Evolutionary conservation across 495 filamentous ascomycete species (phyloP), one percentile per base, ranked within the genome.

Genomic region (Neurospora terricola): DNA sequence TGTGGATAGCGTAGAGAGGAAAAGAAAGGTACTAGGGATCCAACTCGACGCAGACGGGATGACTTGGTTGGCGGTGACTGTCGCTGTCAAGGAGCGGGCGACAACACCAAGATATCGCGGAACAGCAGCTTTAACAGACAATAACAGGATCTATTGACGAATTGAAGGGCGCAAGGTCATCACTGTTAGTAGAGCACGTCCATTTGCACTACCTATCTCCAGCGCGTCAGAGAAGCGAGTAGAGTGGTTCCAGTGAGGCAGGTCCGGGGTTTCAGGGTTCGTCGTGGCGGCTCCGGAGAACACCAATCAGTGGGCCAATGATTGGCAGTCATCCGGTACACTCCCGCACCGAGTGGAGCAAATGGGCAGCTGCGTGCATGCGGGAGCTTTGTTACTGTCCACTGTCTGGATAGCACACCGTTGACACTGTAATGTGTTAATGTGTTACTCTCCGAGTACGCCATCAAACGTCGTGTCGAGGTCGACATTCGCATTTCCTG

Each of bases 31-130:
- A 14, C 30, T 59, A 59, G 48, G 70, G 36, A 45, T 42, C 70
- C 66, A 40, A 38, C 39, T 37, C 75, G 72, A 75, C 76, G 72
- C 71, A 76, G 77, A 76, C 68, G 72, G 45, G 27, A 66, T 73
- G 72, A 23, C 30, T 59, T 76, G 77, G 78, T 79, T 80, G 77
- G 79, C 77, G 77, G 79, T 80, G 79, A 79, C 77, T 66, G 54
- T 66, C 54, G 5, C 54, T 27, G 48, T 59, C 48, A 59, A 59
- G 48, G 21, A 59, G 48, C 23, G 48, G 48, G 48, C 48, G 21
- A 54, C 21, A 54, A 45, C 42, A 45, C 42, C 45, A 23, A 11
- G 45, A 54, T 54, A 23, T 12, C 45, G 54, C 12, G 54, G 27
- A 62, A 66, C 54, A 30, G 34, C 14, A 18, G 12, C 54, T 34